These are phyloP conservation scores for Verruconis gallopava DNA, from an alignment of 2,329 filamentous ascomycete species.

Conservation along the genomic window DNA sequence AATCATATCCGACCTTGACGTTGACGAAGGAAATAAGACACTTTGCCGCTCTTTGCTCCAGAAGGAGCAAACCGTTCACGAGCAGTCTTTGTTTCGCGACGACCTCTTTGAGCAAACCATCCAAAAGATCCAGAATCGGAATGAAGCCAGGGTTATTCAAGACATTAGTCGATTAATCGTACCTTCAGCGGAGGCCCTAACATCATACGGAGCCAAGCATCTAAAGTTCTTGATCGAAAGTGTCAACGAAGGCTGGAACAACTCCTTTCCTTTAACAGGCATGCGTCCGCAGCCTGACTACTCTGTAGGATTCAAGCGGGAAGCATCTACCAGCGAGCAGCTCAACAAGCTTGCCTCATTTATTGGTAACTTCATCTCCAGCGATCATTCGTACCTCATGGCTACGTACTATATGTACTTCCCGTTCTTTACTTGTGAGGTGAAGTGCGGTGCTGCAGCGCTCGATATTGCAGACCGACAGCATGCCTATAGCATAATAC, in stretches of 20 bases:
- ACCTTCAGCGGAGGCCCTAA: too few species aligned
- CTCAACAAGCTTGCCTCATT: constrained; percentile 1
- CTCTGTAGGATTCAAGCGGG: constrained; percentile 28
- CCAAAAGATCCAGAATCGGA: constrained; percentile 19
- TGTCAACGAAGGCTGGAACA: constrained; percentile 12
- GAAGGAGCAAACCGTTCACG: constrained; percentile 23
- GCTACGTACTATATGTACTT: constrained; percentile 15
- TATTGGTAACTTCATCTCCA: background rate
- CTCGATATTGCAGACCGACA: constrained; percentile 16
- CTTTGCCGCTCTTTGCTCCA: too few species aligned
- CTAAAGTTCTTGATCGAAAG: background rate
- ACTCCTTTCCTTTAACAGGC: constrained; percentile 24
- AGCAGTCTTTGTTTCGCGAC: constrained; percentile 25
- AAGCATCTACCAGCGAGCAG: constrained; percentile 25
- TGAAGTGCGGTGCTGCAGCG: constrained; percentile 13
- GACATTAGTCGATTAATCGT: too few species aligned
- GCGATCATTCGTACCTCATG: constrained; percentile 12
- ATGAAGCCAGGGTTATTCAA: constrained; percentile 17
- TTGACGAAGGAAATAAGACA: too few species aligned
- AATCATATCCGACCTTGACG: too few species aligned
- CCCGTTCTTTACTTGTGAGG: constrained; percentile 15
- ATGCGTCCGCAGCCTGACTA: constrained; percentile 33
- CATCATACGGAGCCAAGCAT: too few species aligned
- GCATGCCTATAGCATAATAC: constrained; percentile 13
- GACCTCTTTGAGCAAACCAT: constrained; percentile 26